phyloP scores from a whole-genome alignment of 2,329 filamentous ascomycete species.

The Colletotrichum karsti region DNA sequence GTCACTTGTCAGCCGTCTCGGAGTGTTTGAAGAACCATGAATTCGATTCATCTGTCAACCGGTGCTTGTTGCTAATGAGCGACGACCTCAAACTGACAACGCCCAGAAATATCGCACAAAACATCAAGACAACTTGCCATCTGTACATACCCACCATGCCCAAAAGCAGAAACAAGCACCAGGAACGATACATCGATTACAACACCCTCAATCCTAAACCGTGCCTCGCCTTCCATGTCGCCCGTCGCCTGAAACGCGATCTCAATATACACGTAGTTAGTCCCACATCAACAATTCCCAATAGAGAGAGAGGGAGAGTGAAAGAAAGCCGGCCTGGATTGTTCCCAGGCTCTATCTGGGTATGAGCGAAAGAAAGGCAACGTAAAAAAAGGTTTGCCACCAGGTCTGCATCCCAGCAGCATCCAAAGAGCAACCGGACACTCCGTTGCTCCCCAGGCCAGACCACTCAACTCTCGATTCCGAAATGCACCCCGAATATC shows the following conservation, averaged over 20 bases:
- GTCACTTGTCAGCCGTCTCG: no score
- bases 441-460: slow-evolving; percentile 6
- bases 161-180: neutral
- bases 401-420: slow-evolving; percentile 12
- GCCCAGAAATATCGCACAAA: neutral
- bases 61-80: neutral
- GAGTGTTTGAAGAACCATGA: neutral
- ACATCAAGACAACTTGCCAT: neutral
- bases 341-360: slow-evolving; percentile 25
- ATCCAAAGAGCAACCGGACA: slow-evolving; percentile 10
- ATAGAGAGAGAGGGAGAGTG: slow-evolving; percentile 11
- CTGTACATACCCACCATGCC: slow-evolving; percentile 1
- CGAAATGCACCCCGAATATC: neutral
- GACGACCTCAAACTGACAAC: neutral
- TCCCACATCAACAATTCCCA: slow-evolving; percentile 21
- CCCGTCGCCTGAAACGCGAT: neutral
- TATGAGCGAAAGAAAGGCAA: slow-evolving; percentile 30
- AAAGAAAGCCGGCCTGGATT: slow-evolving; percentile 29
- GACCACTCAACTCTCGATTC: slow-evolving; percentile 5
- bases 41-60: neutral
- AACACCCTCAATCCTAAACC: slow-evolving; percentile 13
- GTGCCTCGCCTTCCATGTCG: neutral
- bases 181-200: slow-evolving; percentile 18
- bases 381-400: slow-evolving; percentile 18
- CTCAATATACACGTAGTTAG: slow-evolving; percentile 26